Percentiles rank a stretch among this genome's conserved stretches.
These are phyloP conservation scores for Clathrospora elynae DNA, from an alignment of 2,329 filamentous ascomycete species.

Conservation along the genomic window DNA sequence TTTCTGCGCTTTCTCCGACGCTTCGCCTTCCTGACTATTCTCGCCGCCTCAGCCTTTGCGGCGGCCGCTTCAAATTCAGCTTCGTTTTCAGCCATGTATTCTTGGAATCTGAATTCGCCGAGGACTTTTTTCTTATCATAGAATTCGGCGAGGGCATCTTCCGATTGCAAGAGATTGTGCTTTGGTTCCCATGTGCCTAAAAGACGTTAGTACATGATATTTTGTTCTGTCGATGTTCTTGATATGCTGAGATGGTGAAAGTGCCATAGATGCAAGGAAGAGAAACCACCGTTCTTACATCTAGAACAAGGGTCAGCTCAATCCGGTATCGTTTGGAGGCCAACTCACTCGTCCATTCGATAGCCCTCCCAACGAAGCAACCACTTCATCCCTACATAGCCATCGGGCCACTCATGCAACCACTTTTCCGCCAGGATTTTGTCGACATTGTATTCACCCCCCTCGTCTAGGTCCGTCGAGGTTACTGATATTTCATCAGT, in stretches of 20 bases:
- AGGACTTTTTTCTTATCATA: conserved; percentile 13
- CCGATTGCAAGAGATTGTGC: conserved; percentile 2
- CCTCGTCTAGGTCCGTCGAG: conserved; percentile 52
- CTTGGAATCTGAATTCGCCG: conserved; percentile 5
- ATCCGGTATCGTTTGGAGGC: neutral
- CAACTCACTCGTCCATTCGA: conserved; percentile 46
- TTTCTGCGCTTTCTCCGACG: conserved; percentile 25
- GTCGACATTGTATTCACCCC: conserved; percentile 25
- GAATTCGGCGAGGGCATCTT: conserved; percentile 19
- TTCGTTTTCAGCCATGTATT: conserved; percentile 17
- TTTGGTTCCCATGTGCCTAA: conserved; percentile 39
- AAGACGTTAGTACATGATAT: conserved; percentile 5
- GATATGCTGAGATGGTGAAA: too few relatives aligned
- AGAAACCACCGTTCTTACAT: conserved; percentile 13
- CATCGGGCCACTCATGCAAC: conserved; percentile 51
- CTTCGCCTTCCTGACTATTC: conserved; percentile 16
- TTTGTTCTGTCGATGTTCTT: too few relatives aligned
- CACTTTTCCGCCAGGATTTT: conserved; percentile 46
- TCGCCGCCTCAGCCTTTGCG: conserved; percentile 7
- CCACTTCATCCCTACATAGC: conserved; percentile 52
- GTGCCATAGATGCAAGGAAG: too few relatives aligned
- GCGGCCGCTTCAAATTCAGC: conserved; percentile 14
- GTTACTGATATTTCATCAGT: conserved; percentile 62
- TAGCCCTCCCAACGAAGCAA: conserved; percentile 70
- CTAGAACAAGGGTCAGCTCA: conserved; percentile 7